Evolutionary conservation across 2,329 filamentous ascomycete genomes (phyloP), one percentile per base, ranked within the genome.

Genomic region (Colletotrichum zoysiae): DNA sequence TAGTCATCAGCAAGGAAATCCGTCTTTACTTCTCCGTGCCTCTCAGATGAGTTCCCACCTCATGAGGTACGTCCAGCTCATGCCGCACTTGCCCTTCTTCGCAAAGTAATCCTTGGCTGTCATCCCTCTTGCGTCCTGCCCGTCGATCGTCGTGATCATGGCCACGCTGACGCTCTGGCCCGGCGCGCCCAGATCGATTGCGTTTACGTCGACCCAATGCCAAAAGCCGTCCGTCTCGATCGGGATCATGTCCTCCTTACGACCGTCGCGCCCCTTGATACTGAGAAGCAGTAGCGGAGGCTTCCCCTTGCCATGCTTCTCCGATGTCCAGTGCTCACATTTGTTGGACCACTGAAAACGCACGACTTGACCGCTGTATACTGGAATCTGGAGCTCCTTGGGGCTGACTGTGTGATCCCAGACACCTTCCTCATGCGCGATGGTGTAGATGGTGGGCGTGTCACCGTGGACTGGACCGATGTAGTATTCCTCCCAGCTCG

Each of bases 401-500:
- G 93, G 95, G 66, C 86, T 83, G 76, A 97, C 88, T 0, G 88
- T 90, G 18, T 86, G 85, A 71, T 85, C 80, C 1, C 84, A 84
- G 38, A 91, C 79, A 26, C 88, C 88, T 77, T 90, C 87, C 20
- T 85, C 80, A 20, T 81, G 77, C 0, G 80, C 82, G 18, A 82
- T 83, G 30, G 80, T 80, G 74, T 82, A 90, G 70, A 86, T 82
- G n/a, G 80, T 79, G 16, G 86, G 82, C 5, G 83, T 83, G 72
- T 87, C 85, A 46, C 84, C 85, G 2, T 83, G 81, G 1, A 86
- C 82, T 53, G 89, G 87, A 5, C 92, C 92, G 23, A 90, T 80
- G 67, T 92, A 89, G 79, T 97, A 98, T 76, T 97, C 92, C 75
- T 95, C 93, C 94, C 95, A 98, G 0, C 85, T 86, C 6, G 91